Percentiles rank a stretch among this genome's conserved stretches.
Evolutionary conservation across 2,329 filamentous ascomycete species (phyloP).

Genomic region (Thermothelomyces thermophilus): DNA sequence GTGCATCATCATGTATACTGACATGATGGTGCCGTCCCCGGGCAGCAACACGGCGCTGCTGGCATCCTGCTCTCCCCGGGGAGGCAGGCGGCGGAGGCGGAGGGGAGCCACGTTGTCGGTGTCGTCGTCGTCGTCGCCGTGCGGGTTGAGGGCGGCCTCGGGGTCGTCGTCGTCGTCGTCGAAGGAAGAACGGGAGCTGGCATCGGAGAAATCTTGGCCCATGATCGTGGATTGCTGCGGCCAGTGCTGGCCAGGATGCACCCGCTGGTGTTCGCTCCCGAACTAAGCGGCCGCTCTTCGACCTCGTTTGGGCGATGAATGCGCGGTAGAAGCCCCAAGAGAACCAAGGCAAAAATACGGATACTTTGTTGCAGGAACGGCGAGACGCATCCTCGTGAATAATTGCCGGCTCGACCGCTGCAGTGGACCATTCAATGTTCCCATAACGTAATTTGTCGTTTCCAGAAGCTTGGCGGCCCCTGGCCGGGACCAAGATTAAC

Average conservation of each 20-base stretch:
- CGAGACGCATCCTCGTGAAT: neutral
- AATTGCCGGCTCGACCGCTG: neutral
- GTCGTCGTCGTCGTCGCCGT: slow-evolving; percentile 13
- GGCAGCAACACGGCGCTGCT: slow-evolving; percentile 1
- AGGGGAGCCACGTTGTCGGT: slow-evolving; percentile 18
- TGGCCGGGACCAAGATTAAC: slow-evolving; percentile 1
- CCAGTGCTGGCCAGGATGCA: slow-evolving; percentile 7
- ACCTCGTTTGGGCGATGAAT: neutral
- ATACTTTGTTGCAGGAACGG: neutral
- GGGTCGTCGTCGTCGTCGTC: slow-evolving; percentile 19
- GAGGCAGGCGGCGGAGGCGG: slow-evolving; percentile 15
- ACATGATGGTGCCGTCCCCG: slow-evolving; percentile 12
- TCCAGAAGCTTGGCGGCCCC: slow-evolving; percentile 18
- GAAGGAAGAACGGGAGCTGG: slow-evolving; percentile 11
- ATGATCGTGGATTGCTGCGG: slow-evolving; percentile 10
- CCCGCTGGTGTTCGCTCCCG: neutral
- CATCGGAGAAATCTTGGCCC: slow-evolving; percentile 10
- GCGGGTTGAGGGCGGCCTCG: slow-evolving; percentile 18
- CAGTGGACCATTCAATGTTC: slow-evolving; percentile 9
- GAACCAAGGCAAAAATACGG: too few species aligned
- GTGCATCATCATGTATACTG: slow-evolving; percentile 28
- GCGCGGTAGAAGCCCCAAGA: neutral
- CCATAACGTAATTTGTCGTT: slow-evolving; percentile 20
- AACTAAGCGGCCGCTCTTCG: neutral
- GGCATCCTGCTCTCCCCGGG: slow-evolving; percentile 10